These are phyloP conservation scores for Diospyros kaki DNA, from an alignment of 148 eudicot genomes.

Conservation along the genomic window DNA sequence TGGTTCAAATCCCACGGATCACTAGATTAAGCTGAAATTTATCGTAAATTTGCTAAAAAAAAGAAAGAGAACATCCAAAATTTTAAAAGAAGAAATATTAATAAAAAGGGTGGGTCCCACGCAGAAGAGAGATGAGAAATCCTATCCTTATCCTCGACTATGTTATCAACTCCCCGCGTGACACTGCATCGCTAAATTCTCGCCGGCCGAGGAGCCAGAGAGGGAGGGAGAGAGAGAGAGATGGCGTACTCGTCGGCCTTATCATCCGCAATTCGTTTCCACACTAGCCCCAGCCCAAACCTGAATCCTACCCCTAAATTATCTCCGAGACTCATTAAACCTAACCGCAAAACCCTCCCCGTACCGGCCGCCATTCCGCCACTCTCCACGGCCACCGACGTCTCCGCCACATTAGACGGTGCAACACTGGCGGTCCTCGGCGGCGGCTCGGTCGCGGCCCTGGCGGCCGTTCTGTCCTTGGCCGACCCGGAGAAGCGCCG, in stretches of 20 bases:
- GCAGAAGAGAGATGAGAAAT: not conserved
- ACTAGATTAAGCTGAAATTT: too few species aligned
- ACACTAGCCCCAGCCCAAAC: not conserved
- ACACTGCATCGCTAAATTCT: not conserved
- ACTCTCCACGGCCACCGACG: constrained; percentile 31
- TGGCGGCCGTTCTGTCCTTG: constrained; percentile 64
- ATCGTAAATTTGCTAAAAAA: too few species aligned
- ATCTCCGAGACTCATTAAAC: not conserved
- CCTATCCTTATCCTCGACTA: constrained; percentile 29
- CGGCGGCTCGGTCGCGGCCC: constrained; percentile 57
- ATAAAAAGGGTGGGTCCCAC: constrained; percentile 13
- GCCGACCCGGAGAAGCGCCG: constrained; percentile 87
- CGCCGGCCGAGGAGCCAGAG: constrained; percentile 2
- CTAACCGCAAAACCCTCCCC: constrained; percentile 15
- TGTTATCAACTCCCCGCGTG: constrained; percentile 11
- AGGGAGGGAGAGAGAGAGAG: not conserved
- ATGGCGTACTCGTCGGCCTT: constrained; percentile 42
- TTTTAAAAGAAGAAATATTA: too few species aligned
- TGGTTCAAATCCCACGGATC: too few species aligned
- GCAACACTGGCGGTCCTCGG: constrained; percentile 66
- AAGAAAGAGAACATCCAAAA: too few species aligned
- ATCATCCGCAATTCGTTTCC: constrained; percentile 23
- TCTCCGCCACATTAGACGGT: constrained; percentile 25
- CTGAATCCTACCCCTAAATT: constrained; percentile 9
- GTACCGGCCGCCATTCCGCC: constrained; percentile 45